Conservation (phyloP, 2,329 filamentous ascomycete species). For the Diaporthe sp. region DNA sequence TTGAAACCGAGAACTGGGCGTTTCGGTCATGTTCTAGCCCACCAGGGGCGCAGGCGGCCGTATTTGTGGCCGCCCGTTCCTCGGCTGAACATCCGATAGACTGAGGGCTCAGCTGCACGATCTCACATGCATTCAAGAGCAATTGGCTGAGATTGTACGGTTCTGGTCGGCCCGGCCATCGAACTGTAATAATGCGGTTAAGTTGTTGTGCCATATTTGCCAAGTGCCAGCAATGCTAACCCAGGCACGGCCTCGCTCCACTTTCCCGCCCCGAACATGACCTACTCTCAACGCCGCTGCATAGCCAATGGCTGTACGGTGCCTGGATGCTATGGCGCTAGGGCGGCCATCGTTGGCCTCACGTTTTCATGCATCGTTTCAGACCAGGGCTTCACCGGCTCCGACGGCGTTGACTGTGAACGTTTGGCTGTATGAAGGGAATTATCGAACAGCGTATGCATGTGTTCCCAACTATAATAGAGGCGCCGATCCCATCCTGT, state of each 20-base stretch:
- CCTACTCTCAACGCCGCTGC: background rate
- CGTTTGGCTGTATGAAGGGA: background rate
- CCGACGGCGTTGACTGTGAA: background rate
- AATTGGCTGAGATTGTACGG: background rate
- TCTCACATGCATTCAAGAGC: background rate
- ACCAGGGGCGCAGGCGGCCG: conserved; percentile 5
- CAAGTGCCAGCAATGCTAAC: background rate
- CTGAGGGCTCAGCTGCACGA: background rate
- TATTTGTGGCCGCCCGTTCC: background rate
- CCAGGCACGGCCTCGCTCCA: conserved; percentile 18
- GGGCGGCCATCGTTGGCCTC: background rate
- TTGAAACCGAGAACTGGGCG: conserved; percentile 18
- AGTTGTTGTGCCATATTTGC: background rate
- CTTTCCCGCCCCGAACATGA: conserved; percentile 24
- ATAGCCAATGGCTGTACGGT: conserved; percentile 6
- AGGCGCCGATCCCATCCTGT: background rate
- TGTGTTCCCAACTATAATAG: conserved; percentile 14
- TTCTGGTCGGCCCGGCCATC: conserved; percentile 3
- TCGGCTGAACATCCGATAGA: conserved; percentile 14
- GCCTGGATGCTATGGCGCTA: background rate
- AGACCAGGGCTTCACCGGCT: background rate
- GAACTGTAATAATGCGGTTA: background rate
- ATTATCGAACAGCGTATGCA: background rate
- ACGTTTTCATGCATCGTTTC: conserved; percentile 9
- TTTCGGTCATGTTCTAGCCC: conserved; percentile 22